Evolutionary conservation across 768 basidiomycete genomes (phyloP), one percentile per base, ranked within the genome.

Genomic region (Coprinopsis strossmayeri): DNA sequence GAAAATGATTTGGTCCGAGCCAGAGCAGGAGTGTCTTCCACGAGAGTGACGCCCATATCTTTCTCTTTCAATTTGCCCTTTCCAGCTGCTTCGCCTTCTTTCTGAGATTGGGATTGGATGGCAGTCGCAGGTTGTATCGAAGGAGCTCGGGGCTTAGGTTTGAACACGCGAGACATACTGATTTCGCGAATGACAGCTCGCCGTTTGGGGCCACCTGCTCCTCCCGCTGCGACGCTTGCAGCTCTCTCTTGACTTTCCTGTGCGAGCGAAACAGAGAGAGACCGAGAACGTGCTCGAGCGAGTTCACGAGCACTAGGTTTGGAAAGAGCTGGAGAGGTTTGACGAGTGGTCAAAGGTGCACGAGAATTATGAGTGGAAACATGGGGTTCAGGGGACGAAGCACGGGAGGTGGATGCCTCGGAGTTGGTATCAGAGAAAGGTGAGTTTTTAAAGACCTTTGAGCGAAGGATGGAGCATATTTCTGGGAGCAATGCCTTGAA

Each of bases 151-250:
- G 52, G 49, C 55, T 73, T 48, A 21, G 67, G 66, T 57, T 80
- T 86, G 65, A 87, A 87, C 20, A 66, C 74, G 26, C 84, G 74
- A 15, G 81, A 80, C 87, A 89, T 90, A 64, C 83, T 88, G 53
- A 88, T 71, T 59, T 89, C 85, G 26, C 84, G 74, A 50, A 72
- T 80, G n/a, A 87, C 64, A 1, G 76, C 65, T 9, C 76, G 72
- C 53, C 77, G 78, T 57, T 78, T 78, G 20, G 52, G 38, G 12
- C 62, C 60, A 1, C 59, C 60, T n/a, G 64, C 65, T 68, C 3
- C 59, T 61, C 2, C 61, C 67, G 41, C 57, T 67, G 55, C 37
- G 69, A 77, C 46, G 67, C 74, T 44, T 66, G 64, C 15, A 13
- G 43, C 27, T n/a, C 43, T 5, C 12, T 45, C 43, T 20, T 32